These are phyloP conservation scores for Exophiala aquamarina DNA, from an alignment of 2,329 filamentous ascomycete species.

Conservation along the genomic window DNA sequence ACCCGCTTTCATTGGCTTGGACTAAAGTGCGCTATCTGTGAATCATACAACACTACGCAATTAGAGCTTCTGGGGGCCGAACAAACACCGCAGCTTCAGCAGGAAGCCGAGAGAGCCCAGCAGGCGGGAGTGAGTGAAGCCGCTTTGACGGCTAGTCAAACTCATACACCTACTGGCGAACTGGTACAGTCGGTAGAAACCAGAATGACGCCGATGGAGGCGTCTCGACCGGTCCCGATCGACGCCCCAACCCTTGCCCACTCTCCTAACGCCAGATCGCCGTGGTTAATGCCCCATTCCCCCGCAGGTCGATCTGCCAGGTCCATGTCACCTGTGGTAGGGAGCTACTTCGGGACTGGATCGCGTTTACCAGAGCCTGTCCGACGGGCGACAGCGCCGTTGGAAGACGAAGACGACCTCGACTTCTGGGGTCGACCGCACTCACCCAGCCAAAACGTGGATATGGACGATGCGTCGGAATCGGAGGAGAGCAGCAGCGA, in stretches of 20 bases:
- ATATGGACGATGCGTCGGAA: constrained; percentile 31
- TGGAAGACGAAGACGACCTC: constrained; percentile 56
- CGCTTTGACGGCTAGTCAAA: constrained; percentile 28
- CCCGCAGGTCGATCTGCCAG: constrained; percentile 32
- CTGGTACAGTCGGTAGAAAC: constrained; percentile 18
- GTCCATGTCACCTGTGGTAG: constrained; percentile 43
- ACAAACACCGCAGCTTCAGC: constrained; percentile 21
- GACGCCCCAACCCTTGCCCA: constrained; percentile 25
- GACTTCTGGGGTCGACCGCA: constrained; percentile 57
- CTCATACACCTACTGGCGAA: constrained; percentile 21
- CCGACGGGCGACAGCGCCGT: constrained; percentile 6
- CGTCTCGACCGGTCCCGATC: constrained; percentile 17
- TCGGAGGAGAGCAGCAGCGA: constrained; percentile 34
- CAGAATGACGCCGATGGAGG: neutral
- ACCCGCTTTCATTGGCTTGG: constrained; percentile 94
- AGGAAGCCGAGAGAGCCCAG: constrained; percentile 22
- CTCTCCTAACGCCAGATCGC: constrained; percentile 25
- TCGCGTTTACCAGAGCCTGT: constrained; percentile 27
- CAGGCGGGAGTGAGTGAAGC: constrained; percentile 31
- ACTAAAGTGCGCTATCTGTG: constrained; percentile 71
- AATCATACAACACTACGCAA: constrained; percentile 49
- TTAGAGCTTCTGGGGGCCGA: constrained; percentile 40
- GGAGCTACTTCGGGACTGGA: constrained; percentile 47
- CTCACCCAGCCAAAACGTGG: constrained; percentile 33
- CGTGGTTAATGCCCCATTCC: constrained; percentile 36